Conservation (phyloP, 2,329 filamentous ascomycete species). For the Arthrobotrys megalospora region DNA sequence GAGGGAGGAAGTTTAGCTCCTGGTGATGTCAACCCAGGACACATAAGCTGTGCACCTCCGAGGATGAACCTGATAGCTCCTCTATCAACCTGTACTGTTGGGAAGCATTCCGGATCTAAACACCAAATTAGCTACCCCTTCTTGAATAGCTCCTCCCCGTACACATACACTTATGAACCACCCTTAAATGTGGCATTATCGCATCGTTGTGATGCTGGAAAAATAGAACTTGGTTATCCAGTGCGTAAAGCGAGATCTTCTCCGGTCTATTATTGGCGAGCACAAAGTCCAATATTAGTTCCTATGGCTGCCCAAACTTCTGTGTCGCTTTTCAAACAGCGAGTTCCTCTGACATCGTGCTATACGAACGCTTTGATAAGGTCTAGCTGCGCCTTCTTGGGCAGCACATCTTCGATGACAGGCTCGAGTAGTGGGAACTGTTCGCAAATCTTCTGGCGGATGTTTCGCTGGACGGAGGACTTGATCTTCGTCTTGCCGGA, state of each 20-base stretch:
- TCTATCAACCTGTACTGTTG: conserved; percentile 88
- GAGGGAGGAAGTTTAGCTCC: conserved; percentile 81
- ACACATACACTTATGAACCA: conserved; percentile 77
- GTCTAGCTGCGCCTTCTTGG: conserved; percentile 92
- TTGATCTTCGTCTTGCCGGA: conserved; percentile 94
- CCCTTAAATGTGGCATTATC: conserved; percentile 86
- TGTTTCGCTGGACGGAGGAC: conserved; percentile 89
- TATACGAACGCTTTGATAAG: conserved; percentile 78
- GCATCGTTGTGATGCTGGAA: conserved; percentile 86
- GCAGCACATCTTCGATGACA: conserved; percentile 92
- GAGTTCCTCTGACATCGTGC: conserved; percentile 20
- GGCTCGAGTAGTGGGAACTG: conserved; percentile 89
- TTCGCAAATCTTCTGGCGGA: conserved; percentile 85
- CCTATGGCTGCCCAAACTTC: neutral
- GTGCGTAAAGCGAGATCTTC: conserved; percentile 87
- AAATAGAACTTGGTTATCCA: conserved; percentile 85
- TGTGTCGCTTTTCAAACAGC: neutral
- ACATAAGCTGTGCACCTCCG: conserved; percentile 94
- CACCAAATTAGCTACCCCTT: neutral
- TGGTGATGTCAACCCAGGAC: conserved; percentile 86
- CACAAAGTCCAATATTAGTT: conserved; percentile 21
- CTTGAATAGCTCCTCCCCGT: neutral
- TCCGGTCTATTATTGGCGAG: conserved; percentile 75
- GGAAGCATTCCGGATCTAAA: conserved; percentile 80
- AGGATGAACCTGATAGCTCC: conserved; percentile 98